Evolutionary conservation across 768 basidiomycete species (phyloP), one percentile per base, ranked within the genome.

Genomic region (Russula earlei): DNA sequence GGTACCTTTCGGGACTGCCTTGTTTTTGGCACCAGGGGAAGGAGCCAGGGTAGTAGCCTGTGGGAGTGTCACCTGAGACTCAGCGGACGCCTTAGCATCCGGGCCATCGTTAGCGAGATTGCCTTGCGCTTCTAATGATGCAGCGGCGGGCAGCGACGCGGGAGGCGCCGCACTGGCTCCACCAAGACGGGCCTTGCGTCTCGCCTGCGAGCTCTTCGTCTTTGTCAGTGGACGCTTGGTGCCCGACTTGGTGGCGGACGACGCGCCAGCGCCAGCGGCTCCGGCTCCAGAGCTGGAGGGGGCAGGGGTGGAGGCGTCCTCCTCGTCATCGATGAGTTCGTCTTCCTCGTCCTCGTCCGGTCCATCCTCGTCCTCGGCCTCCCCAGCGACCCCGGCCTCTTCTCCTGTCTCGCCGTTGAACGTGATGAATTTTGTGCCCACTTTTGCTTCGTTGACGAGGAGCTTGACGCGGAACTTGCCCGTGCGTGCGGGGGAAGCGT

Each of bases 301-400:
- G 10, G 62, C 38, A 10, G 58, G 55, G 29, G 64, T 53, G 36
- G 55, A 49, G 0, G 53, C 46, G 5, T 67, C 75, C 42, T 78
- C 77, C 49, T 84, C 83, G 56, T 87, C 87, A 68, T 90, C 87
- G 62, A 88, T 83, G 61, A 89, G 78, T 63, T 90, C 87, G 70
- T 87, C 85, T 67, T 86, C 81, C 41, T 83, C 85, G 0, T 78
- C 78, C 31, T 85, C 84, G 8, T 80, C 83, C 11, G 78, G 78
- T 15, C 75, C 78, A 33, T 83, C 83, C 22, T 80, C n/a, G n/a
- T n/a, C 79, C 14, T 74, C 77, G 43, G 65, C 60, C 66, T 65
- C 40, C 59, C 63, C 56, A 3, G 38, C 58, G 3, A 42, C 48
- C 4, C 48, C 55, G 15, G 55, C 59, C 49, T 62, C 59, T 44